Conservation (phyloP, 768 basidiomycete genomes). For the Mrakia hoshinonis region DNA sequence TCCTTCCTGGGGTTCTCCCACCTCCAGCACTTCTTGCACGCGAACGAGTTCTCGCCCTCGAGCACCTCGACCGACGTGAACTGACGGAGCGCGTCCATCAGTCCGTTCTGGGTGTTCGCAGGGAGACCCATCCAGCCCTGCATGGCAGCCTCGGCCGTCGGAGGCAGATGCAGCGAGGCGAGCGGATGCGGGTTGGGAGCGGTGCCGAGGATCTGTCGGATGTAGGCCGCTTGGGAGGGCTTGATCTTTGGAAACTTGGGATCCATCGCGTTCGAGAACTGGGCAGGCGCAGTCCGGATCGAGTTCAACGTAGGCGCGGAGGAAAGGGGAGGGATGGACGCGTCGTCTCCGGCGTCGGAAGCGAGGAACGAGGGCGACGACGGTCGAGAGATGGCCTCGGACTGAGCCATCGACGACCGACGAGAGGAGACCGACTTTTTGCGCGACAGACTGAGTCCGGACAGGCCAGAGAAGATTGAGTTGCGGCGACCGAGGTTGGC, state of each 20-base stretch:
- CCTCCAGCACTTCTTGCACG: slow-evolving; percentile 89
- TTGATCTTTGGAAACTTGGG: slow-evolving; percentile 23
- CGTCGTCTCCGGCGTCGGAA: slow-evolving; percentile 12
- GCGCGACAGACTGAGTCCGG: slow-evolving; percentile 4
- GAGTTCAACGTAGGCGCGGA: background rate
- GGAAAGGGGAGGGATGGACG: background rate
- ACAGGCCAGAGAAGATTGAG: slow-evolving; percentile 16
- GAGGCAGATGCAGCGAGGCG: slow-evolving; percentile 2
- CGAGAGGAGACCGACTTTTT: slow-evolving; percentile 25
- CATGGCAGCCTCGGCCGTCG: slow-evolving; percentile 1
- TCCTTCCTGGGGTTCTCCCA: slow-evolving; percentile 49
- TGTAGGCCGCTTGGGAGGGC: slow-evolving; percentile 41
- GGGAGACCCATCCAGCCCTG: slow-evolving; percentile 3
- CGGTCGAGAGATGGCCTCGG: slow-evolving; percentile 18
- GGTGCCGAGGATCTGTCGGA: slow-evolving; percentile 37
- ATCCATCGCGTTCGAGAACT: background rate
- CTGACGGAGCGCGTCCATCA: slow-evolving; percentile 62
- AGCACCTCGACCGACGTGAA: slow-evolving; percentile 91
- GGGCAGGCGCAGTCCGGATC: background rate
- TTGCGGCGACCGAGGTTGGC: slow-evolving; percentile 23
- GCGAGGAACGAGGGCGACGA: background rate
- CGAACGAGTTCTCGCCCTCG: slow-evolving; percentile 89
- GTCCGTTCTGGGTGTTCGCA: slow-evolving; percentile 36
- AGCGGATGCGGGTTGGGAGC: slow-evolving; percentile 25
- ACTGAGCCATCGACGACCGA: slow-evolving; percentile 20